Base-by-base conservation (phyloP, 2,329 filamentous ascomycete genomes). In the Diaporthe citrichinensis region DNA sequence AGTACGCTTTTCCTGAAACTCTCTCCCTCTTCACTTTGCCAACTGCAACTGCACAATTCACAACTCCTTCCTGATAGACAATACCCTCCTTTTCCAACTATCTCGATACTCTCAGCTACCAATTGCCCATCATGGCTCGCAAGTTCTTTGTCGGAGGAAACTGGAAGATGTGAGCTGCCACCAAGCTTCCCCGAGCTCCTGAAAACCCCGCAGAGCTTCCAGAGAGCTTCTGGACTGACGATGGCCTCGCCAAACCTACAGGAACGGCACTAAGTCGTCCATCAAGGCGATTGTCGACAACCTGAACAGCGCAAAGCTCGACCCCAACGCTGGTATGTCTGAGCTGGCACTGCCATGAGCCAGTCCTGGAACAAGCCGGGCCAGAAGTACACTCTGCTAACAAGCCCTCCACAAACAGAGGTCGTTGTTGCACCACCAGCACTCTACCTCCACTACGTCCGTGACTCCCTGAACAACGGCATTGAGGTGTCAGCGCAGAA, bases 61-160 rank as follows among this genome's bases (percentile, higher is more conserved):
- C 46, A 10, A 36, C 36, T 53, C 28, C 31, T 53, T 73, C 46
- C 31, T 65, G 12, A n/a, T 34, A 20, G 20, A 65, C 58, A n/a
- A 46, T 44, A 55, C 34, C 49, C 39, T 55, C 17, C 20, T 28
- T 41, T 15, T 55, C n/a, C 14, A 7, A 31, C 25, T 49, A 20
- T 34, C n/a, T 31, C 6, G 14, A 36, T 53, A 65, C 58, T 36
- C 44, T 34, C 49, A 73, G 46, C 78, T 80, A 83, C 78, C 81
- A 77, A 82, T 81, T 81, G 81, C 81, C 87, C 91, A 95, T 83
- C 83, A 98, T 98, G 95, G 91, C 93, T 91, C 95, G 95, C 90
- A 94, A 95, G 90, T 98, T 98, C 91, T 98, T 98, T 86, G 94
- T 98, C 86, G 96, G 96, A 87, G 96, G 96, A 85, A 99, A 99